phyloP scores from a whole-genome alignment of 805 yeast genomes.

The Candida vartiovaarae region DNA sequence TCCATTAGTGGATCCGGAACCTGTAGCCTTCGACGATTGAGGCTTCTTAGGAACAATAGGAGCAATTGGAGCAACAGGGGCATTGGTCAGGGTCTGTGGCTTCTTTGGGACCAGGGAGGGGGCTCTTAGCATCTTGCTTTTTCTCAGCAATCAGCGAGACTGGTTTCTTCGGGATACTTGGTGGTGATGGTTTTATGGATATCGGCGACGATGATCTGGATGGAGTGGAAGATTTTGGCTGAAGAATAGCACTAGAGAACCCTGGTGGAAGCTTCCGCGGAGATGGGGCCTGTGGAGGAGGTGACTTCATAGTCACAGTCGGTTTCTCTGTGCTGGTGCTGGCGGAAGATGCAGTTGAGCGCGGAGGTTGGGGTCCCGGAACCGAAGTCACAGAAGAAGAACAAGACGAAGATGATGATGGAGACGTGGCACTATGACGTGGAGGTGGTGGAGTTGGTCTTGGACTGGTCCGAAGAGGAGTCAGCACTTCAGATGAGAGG shows the following conservation, averaged over 20 bases:
- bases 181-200: conserved; percentile 13
- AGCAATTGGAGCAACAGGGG: conserved; percentile 5
- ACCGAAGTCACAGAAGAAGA: neutral
- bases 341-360: too few species aligned
- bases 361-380: too few species aligned
- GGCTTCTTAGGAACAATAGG: conserved; percentile 11
- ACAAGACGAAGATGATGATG: neutral
- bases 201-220: conserved; percentile 11
- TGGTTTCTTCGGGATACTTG: conserved; percentile 8
- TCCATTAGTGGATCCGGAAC: neutral
- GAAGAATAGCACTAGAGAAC: conserved; percentile 25
- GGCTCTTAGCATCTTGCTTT: conserved; percentile 7
- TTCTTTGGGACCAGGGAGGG: conserved; percentile 3
- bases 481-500: conserved; percentile 9
- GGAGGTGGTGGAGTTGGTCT: conserved; percentile 14
- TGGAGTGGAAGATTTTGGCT: conserved; percentile 26
- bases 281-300: neutral
- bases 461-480: conserved; percentile 15
- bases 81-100: conserved; percentile 1
- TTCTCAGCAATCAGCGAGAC: conserved; percentile 14
- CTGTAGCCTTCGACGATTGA: conserved; percentile 1
- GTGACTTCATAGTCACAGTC: conserved; percentile 4
- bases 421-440: conserved; percentile 3
- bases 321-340: conserved; percentile 2
- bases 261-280: conserved; percentile 30